Evolutionary conservation across 1,284 basidiomycete genomes (phyloP), one percentile per base, ranked within the genome.

Genomic region (Fomitopsis schrenkii): DNA sequence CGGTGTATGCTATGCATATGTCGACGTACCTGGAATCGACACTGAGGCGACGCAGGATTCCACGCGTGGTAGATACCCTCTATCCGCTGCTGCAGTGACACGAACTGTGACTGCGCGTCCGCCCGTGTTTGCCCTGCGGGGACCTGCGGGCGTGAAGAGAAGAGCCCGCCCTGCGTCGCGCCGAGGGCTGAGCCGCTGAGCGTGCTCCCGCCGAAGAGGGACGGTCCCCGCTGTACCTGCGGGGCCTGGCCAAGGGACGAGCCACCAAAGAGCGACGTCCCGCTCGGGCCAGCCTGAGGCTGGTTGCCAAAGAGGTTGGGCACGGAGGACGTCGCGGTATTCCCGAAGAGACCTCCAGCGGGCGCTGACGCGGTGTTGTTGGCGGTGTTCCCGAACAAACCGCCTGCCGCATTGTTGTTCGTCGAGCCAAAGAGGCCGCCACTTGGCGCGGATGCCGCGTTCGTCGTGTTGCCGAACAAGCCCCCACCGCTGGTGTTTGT

Each of bases 11-110:
- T 15, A 45, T 6, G 57, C 28, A 69, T 3, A 28, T 5, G 22
- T 15, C 30, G n/a, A 72, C 83, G 59, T 64, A 93, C 93, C 77
- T 94, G 91, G 76, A 95, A 95, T 30, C 87, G 83, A 74, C 93
- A 94, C 35, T 87, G 81, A 1, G 87, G 82, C 1, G 84, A 88
- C 54, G 74, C 71, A 2, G 90, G 78, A 70, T 90, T 86, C 92
- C 93, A 95, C 19, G 91, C 86, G 38, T 83, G 80, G 14, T 84
- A 80, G 56, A 94, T 83, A 0, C 68, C 77, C 70, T 90, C 86
- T 38, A 95, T 90, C 63, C 83, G 81, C 63, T 86, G 83, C 41
- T 79, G 77, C 42, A 91, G 71, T 48, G 81, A 82, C 12, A 76
- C 68, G 66, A 83, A 86, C 65, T 90, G 89, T 2, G 76, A 76